Evolutionary conservation across 2,329 filamentous ascomycete genomes (phyloP).

Genomic region (Fusarium torreyae): DNA sequence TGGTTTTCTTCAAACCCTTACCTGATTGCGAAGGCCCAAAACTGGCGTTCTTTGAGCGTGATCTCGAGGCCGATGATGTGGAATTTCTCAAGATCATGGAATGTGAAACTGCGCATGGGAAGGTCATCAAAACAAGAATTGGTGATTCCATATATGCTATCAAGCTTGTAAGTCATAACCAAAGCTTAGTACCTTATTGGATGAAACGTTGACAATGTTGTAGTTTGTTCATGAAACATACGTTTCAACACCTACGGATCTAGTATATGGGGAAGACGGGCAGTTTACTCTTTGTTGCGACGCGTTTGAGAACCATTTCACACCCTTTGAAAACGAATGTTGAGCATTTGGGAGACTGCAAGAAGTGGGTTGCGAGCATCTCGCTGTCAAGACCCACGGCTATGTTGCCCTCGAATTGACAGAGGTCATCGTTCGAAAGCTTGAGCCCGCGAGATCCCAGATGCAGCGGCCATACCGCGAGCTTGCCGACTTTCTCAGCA

Average conservation of each 20-base stretch:
- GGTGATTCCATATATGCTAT: neutral
- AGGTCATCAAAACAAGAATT: neutral
- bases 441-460: neutral
- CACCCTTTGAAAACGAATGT: slow-evolving; percentile 25
- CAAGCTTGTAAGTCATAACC: neutral
- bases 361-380: neutral
- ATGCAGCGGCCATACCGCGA: accelerated
- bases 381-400: slow-evolving; percentile 23
- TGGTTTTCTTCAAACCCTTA: slow-evolving; percentile 14
- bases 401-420: slow-evolving; percentile 1
- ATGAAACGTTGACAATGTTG: neutral
- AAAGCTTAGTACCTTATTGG: neutral
- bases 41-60: slow-evolving; percentile 11
- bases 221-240: neutral
- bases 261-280: too few relatives aligned
- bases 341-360: slow-evolving; percentile 21
- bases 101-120: neutral
- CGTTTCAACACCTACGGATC: neutral
- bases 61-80: slow-evolving; percentile 31
- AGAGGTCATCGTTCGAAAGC: slow-evolving; percentile 7
- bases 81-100: slow-evolving; percentile 9
- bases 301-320: slow-evolving; percentile 17
- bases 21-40: slow-evolving; percentile 11
- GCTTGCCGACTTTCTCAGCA: neutral
- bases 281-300: too few relatives aligned